Evolutionary conservation across 805 yeast species (phyloP), one percentile per base, ranked within the genome.

Genomic region (Kluyveromyces lactis): DNA sequence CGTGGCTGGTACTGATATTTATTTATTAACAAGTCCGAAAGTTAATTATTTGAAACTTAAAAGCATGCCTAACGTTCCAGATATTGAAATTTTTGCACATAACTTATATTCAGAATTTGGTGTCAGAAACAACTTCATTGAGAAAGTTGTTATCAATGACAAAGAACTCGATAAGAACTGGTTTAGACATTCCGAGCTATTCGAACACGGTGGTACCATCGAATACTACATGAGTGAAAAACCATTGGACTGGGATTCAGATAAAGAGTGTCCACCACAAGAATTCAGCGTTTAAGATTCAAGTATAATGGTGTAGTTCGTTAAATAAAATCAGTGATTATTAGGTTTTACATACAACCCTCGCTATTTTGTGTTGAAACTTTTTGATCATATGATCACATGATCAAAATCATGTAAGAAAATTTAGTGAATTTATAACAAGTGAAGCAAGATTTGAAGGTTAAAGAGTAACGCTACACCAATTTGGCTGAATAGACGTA

Each of bases 1-100:
- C 4, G 52, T 61, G 16, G 46, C 67, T 4, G 66, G 65, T 1
- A 61, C 67, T 3, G 55, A 63, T 9, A 53, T 62, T 1, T 64
- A 63, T 41, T 47, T 64, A 15, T 34, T 63, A 6, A 42, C 59
- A 4, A 46, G 64, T 2, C 68, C 67, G 4, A 60, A 59, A 36
- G 31, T 61, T 8, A 42, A 51, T 5, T 39, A 52, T 26, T 39
- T 52, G n/a, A 27, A 13, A 27, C 13, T 27, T 11, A 13, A 12
- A n/a, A 27, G 11, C 16, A n/a, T 27, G 30, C 30, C 13, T 13
- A 27, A 27, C 16, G 16, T 12, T 27, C 30, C 30, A n/a, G 41
- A 52, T 1, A 38, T 63, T 19, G 43, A 46, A 21, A 55, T 62
- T 26, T 45, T 43, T 4, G 56, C 62, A 6, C 44, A 47, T 17